Conservation (phyloP, 768 basidiomycete species). For the Suillus paluster region DNA sequence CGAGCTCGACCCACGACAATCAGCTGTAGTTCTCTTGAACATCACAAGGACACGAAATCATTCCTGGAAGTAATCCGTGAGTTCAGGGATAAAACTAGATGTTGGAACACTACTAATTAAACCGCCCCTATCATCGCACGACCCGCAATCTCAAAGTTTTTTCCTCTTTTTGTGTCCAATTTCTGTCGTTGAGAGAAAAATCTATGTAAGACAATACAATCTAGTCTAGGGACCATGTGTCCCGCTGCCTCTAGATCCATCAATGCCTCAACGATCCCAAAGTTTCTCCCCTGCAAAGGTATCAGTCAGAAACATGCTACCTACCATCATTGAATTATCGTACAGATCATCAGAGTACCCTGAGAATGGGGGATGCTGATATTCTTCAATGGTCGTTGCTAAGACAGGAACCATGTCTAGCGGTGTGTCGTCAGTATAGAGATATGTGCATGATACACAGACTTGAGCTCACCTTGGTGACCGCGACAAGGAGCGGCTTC, state of each 20-base stretch:
- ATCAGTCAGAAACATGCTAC: not conserved
- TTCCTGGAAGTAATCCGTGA: not conserved
- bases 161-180: too few relatives aligned
- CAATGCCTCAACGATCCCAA: too few relatives aligned
- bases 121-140: conserved; percentile 71
- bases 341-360: conserved; percentile 53
- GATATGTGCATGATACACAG: not conserved
- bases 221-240: too few relatives aligned
- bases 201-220: too few relatives aligned
- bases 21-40: not conserved
- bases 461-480: conserved; percentile 55
- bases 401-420: conserved; percentile 67
- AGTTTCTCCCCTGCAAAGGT: conserved; percentile 48
- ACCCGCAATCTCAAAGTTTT: conserved; percentile 76
- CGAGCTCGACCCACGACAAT: conserved; percentile 35
- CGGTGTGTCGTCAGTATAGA: not conserved
- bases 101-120: conserved; percentile 40
- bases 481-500: conserved; percentile 71
- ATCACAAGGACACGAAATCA: not conserved
- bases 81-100: not conserved
- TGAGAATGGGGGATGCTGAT: conserved; percentile 61
- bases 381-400: conserved; percentile 51
- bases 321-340: not conserved
- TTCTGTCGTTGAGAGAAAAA: too few relatives aligned
- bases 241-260: too few relatives aligned